Evolutionary conservation across 345 rosid genomes (phyloP), one percentile per base, ranked within the genome.

Genomic region (Rubroshorea leprosula): DNA sequence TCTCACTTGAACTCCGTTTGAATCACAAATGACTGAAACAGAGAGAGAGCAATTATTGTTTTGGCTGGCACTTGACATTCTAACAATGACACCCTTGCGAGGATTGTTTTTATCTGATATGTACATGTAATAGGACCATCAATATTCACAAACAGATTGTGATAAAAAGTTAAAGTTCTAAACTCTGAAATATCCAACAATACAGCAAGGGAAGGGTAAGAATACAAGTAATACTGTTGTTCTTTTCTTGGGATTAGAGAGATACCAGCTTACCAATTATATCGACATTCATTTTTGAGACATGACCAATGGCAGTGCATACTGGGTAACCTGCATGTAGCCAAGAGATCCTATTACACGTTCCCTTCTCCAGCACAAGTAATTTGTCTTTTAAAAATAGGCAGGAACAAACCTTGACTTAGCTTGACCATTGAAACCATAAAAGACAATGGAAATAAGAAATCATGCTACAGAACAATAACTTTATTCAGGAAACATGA

Each of bases 261-360:
- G 31, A 49, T 51, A 3, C 21, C 13, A 25, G 68, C 82, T 74
- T 72, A 88, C 99, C 97, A 68, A 76, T 66, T 60, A 90, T 15
- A 5, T 60, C 61, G 70, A 76, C 68, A 43, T 56, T 46, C n/a
- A 80, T 78, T 76, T 72, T 74, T 27, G 88, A 76, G 57, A 68
- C 69, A 60, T 57, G 72, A 66, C 99, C 99, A 67, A 90, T 23
- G 23, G 90, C 60, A 44, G 60, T 74, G 78, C 99, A 94, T 16
- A 94, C 88, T 65, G 79, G 92, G 57, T 90, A 94, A 38, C 97
- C 97, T 94, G 82, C 74, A 78, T 18, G 55, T 16, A 50, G 55
- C 41, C 73, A 55, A 60, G 25, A 41, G 50, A 60, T 51, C 41
- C 46, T 44, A 57, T 60, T 65, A 58, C 54, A 62, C 41, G 29